Base-by-base conservation (phyloP, 179 eudicot species). In the Nepenthes alata region DNA sequence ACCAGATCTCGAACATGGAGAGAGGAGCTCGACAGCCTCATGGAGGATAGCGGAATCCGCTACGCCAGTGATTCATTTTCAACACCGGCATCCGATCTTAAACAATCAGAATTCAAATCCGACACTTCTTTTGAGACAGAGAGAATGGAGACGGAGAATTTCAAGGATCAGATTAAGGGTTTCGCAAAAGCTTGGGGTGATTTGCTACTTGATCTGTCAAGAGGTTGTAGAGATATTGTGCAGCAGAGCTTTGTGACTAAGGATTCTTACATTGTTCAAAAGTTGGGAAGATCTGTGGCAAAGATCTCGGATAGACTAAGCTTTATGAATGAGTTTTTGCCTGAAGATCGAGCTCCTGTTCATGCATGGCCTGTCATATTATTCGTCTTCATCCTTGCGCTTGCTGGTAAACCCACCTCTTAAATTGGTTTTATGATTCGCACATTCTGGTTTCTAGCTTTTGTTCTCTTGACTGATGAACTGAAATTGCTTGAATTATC, bases 161-260 rank as follows among this genome's bases (percentile, higher is more conserved):
- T 84, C 57, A 75, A 71, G 77, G 94, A 85, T 53, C 94, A 88
- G 34, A 75, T 84, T 49, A 84, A 81, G 72, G 97, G 85, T 60
- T 91, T 91, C 66, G 91, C 81, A 5, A 71, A 81, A 68, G 94
- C 96, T 3, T 88, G 95, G 94, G 97, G 85, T 35, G 97, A 91
- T 67, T 58, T 91, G 60, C 64, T 83, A 62, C 16, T 85, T 51
- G 96, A 84, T 52, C 67, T 91, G 47, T 89, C 88, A 48, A 84
- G 69, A 80, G 91, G 91, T 7, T 84, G 85, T 61, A 81, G 68
- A 70, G 97, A 88, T 57, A 79, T 91, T 37, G 80, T 82, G 61
- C 84, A 79, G 60, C 97, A 91, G 75, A 83, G 78, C 72, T 63
- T 82, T 16, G 73, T 79, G 66, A 75, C 80, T 6, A 81, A 84